Evolutionary conservation across 495 filamentous ascomycete species (phyloP).

Genomic region (Penicilliopsis zonata): DNA sequence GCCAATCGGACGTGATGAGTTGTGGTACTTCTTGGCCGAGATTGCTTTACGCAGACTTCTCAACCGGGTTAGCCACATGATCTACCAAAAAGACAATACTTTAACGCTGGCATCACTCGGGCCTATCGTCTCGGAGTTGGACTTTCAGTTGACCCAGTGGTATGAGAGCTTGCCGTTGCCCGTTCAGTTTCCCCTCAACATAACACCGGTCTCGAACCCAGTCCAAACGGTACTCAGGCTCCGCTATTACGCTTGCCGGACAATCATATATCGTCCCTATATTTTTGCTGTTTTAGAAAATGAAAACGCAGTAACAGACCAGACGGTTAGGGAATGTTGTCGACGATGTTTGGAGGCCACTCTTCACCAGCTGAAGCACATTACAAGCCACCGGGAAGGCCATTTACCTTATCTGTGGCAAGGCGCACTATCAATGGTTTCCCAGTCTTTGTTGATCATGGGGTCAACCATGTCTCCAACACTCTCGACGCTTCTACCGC

Average conservation of each 20-base stretch:
- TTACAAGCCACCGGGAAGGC: conserved; percentile 68
- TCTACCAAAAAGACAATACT: conserved; percentile 63
- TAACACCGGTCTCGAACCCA: conserved; percentile 51
- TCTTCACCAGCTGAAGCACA: conserved; percentile 66
- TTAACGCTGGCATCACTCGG: conserved; percentile 58
- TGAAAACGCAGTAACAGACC: conserved; percentile 56
- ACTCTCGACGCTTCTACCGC: conserved; percentile 53
- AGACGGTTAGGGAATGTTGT: conserved; percentile 61
- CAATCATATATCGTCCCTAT: conserved; percentile 76
- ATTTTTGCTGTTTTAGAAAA: conserved; percentile 70
- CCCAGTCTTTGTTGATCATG: conserved; percentile 70
- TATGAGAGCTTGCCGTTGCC: conserved; percentile 64
- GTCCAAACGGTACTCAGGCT: conserved; percentile 69
- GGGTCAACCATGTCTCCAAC: conserved; percentile 72
- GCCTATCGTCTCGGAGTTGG: conserved; percentile 65
- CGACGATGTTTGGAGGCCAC: conserved; percentile 73
- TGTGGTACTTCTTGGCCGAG: conserved; percentile 78
- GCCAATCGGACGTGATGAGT: conserved; percentile 53
- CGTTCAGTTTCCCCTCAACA: conserved; percentile 62
- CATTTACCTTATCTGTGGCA: conserved; percentile 85
- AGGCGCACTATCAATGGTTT: conserved; percentile 70
- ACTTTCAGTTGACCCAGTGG: conserved; percentile 76
- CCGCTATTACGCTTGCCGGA: conserved; percentile 73
- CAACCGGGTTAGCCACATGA: conserved; percentile 69
- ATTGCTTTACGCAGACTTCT: conserved; percentile 65